Base-by-base conservation (phyloP, 2,329 filamentous ascomycete genomes). In the Penicillium janthinellum region DNA sequence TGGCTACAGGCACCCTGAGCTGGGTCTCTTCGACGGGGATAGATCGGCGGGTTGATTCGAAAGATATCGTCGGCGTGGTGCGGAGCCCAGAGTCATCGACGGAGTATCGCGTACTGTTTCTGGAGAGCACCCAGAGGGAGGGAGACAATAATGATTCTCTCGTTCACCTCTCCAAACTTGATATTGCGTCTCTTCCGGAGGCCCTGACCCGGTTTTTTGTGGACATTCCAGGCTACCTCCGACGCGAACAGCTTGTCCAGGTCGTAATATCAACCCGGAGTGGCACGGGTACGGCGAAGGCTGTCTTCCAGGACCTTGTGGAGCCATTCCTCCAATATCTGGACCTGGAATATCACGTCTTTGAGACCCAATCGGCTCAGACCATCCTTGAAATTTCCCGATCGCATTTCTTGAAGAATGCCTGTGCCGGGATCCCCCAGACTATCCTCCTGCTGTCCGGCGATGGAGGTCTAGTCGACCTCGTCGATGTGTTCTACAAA, bases 381-480 rank as follows among this genome's bases (percentile, higher is more conserved):
- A 90, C 85, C 12, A 83, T 97, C 42, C 79, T 81, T 5, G 79
- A 89, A 0, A 85, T 96, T 55, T 85, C 89, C 0, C 77, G 69
- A 53, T 66, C 71, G 41, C 69, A 74, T 22, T 77, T 88, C 62
- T 75, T 85, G 12, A 77, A 79, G 1, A 71, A 72, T 39, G 86
- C 86, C 14, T 81, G 80, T 58, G 56, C 75, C 54, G 80, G 80
- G 1, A 64, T 76, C 5, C 66, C 72, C 12, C 85, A 88, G 70
- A 87, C 88, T 0, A 82, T 97, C 28, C 77, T 97, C 34, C 83
- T 98, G 12, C 82, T 97, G 5, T 94, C 90, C 51, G 94, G 94
- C 6, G 94, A 98, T 73, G 94, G 94, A 14, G 94, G 92, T 5
- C 76, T 96, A 2, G 84, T 92, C 17, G 94, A 98, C 67, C 80